These are phyloP conservation scores for Lyophyllum shimeji DNA, from an alignment of 768 basidiomycete species.

Conservation along the genomic window DNA sequence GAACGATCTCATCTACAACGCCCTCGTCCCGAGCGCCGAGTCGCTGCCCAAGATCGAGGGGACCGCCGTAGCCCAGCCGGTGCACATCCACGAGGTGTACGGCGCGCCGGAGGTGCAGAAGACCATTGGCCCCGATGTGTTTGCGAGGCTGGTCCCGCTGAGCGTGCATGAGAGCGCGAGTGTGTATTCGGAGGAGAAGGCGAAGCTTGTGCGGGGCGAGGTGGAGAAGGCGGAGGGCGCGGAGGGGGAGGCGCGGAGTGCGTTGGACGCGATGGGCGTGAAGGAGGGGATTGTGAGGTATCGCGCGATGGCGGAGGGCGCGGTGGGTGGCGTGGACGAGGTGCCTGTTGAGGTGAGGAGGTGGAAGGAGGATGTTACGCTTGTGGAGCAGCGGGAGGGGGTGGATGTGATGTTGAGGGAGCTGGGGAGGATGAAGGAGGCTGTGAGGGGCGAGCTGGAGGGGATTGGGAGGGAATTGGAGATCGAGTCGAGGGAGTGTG, in stretches of 20 bases:
- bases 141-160: conserved; percentile 82
- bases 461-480: conserved; percentile 68
- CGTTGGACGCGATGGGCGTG: conserved; percentile 80
- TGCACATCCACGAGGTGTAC: conserved; percentile 95
- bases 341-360: conserved; percentile 54
- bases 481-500: conserved; percentile 82
- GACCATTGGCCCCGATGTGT: conserved; percentile 91
- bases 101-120: conserved; percentile 88
- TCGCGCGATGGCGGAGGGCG: conserved; percentile 66
- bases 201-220: conserved; percentile 85
- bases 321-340: conserved; percentile 66
- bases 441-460: conserved; percentile 62
- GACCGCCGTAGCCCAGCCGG: conserved; percentile 74
- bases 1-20: conserved; percentile 98
- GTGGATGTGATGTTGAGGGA: conserved; percentile 64
- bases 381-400: conserved; percentile 66
- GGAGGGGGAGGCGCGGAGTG: conserved; percentile 77
- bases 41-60: conserved; percentile 84
- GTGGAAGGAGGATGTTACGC: conserved; percentile 71
- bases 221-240: conserved; percentile 84
- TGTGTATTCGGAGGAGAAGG: conserved; percentile 98
- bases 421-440: conserved; percentile 56
- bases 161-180: conserved; percentile 95
- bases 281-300: conserved; percentile 68
- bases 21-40: conserved; percentile 77